A percentile compares a stretch with the other conserved stretches of the same genome.
Evolutionary conservation across 768 basidiomycete genomes (phyloP).

Genomic region (Tylopilus felleus): DNA sequence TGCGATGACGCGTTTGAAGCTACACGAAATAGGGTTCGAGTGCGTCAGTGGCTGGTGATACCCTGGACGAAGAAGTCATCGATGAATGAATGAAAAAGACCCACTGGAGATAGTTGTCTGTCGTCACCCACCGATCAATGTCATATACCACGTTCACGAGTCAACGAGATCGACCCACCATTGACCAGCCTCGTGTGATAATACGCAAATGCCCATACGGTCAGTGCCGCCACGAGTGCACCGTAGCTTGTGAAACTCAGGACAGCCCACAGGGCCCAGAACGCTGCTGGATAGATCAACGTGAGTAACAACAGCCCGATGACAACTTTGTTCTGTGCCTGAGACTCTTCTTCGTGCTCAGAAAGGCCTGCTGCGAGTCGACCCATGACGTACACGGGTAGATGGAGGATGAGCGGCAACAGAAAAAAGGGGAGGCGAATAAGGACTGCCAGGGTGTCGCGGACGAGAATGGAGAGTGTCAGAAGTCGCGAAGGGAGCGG

Average conservation of each 20-base stretch:
- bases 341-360: constrained; percentile 88
- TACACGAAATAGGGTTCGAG: constrained; percentile 29
- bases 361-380: constrained; percentile 69
- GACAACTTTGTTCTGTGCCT: constrained; percentile 95
- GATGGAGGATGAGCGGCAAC: constrained; percentile 77
- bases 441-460: constrained; percentile 69
- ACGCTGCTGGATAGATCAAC: constrained; percentile 76
- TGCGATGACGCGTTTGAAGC: constrained; percentile 82
- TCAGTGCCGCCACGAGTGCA: constrained; percentile 61
- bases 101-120: constrained; percentile 80
- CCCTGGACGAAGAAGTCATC: constrained; percentile 10
- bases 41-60: constrained; percentile 18
- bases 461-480: constrained; percentile 73
- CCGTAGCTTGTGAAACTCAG: constrained; percentile 75
- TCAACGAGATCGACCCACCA: constrained; percentile 47
- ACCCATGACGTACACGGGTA: constrained; percentile 83
- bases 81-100: constrained; percentile 13
- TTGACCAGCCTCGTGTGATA: constrained; percentile 89
- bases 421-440: constrained; percentile 86
- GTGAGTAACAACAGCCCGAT: constrained; percentile 76
- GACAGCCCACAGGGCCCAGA: constrained; percentile 83
- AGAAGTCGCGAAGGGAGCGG: constrained; percentile 76
- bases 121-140: constrained; percentile 12
- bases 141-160: constrained; percentile 22
- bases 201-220: constrained; percentile 73